Conservation (phyloP, 208 protist species). For the Trichomonas gallinae region DNA sequence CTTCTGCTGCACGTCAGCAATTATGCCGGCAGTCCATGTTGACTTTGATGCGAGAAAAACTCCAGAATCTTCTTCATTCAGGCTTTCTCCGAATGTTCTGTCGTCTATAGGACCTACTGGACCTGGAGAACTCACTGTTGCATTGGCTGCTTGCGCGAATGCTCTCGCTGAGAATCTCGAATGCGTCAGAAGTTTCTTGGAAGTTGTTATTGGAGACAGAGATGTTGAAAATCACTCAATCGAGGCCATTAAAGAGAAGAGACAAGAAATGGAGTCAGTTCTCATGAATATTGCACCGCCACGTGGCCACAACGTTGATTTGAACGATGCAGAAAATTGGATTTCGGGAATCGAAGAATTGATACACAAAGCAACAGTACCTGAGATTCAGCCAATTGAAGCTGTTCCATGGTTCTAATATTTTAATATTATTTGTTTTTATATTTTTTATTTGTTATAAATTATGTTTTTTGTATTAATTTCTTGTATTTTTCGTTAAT, state of each 20-base stretch:
- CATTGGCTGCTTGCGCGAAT: background rate
- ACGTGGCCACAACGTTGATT: background rate
- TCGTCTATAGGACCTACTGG: background rate
- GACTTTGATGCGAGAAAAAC: background rate
- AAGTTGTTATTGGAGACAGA: background rate
- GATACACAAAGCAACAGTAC: background rate
- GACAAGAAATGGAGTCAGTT: background rate
- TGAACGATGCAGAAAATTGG: background rate
- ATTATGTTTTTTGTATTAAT: too few relatives aligned
- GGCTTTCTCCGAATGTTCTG: background rate
- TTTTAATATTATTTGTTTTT: background rate
- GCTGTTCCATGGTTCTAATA: conserved; percentile 13
- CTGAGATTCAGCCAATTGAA: conserved; percentile 1
- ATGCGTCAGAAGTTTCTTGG: background rate
- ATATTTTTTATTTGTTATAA: background rate
- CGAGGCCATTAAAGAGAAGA: background rate
- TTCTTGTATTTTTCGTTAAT: too few relatives aligned
- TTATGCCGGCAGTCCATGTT: background rate
- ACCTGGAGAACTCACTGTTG: background rate
- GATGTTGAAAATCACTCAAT: background rate
- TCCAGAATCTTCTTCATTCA: background rate
- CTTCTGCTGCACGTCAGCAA: background rate
- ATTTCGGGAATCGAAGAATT: background rate
- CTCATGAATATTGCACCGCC: background rate
- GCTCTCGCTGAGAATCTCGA: background rate